Evolutionary conservation across 2,329 filamentous ascomycete species (phyloP).

Genomic region (Fusarium newnesense): DNA sequence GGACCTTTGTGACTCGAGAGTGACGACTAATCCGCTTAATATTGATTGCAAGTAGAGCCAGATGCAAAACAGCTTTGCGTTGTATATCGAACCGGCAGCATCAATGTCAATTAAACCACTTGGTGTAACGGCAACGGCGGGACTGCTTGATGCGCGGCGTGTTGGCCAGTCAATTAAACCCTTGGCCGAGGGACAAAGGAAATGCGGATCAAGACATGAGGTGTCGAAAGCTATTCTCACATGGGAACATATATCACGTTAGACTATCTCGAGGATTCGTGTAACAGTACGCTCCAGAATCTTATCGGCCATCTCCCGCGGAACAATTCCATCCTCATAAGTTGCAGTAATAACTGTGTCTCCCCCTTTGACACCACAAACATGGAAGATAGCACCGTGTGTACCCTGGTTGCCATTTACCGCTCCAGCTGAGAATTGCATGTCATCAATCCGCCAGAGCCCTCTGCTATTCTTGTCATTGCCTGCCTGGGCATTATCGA

Average conservation of each 20-base stretch:
- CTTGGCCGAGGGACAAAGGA: too few species aligned
- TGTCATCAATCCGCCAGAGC: slow-evolving; percentile 28
- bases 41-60: too few species aligned
- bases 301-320: neutral
- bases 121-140: too few species aligned
- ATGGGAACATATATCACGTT: accelerated
- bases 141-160: too few species aligned
- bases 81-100: too few species aligned
- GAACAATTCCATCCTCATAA: slow-evolving; percentile 20
- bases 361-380: slow-evolving; percentile 16
- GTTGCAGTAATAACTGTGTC: slow-evolving; percentile 22
- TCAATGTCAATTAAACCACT: too few species aligned
- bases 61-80: too few species aligned
- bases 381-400: neutral
- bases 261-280: neutral
- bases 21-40: too few species aligned
- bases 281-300: neutral
- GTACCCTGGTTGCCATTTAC: slow-evolving; percentile 21
- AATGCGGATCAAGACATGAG: neutral
- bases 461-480: too few species aligned
- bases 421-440: slow-evolving; percentile 23
- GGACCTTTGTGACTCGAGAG: too few species aligned
- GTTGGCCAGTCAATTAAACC: too few species aligned
- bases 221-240: accelerated
- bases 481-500: neutral